Conservation (phyloP, 2,329 filamentous ascomycete genomes). For the Penicillium hesseltinei region DNA sequence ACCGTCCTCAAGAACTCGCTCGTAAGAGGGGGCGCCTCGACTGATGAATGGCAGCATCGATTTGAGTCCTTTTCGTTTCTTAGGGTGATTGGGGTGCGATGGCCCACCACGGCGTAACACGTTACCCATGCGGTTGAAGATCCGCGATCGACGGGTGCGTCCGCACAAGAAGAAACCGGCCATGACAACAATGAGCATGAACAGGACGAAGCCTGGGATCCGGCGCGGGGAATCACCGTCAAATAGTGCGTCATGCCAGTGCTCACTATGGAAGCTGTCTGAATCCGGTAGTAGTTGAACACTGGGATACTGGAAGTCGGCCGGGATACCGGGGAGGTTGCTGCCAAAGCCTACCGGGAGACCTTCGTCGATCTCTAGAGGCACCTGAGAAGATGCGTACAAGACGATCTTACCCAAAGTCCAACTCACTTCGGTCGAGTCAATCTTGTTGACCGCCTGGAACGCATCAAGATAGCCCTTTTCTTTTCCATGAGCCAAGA, state of each 20-base stretch:
- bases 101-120: conserved; percentile 32
- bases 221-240: conserved; percentile 65
- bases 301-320: conserved; percentile 77
- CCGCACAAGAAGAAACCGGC: conserved; percentile 73
- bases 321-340: conserved; percentile 67
- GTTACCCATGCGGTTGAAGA: conserved; percentile 56
- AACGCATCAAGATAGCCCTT: conserved; percentile 82
- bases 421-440: conserved; percentile 92
- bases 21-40: conserved; percentile 58
- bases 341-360: conserved; percentile 90
- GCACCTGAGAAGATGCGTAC: conserved; percentile 86
- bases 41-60: conserved; percentile 46
- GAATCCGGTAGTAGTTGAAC: conserved; percentile 36
- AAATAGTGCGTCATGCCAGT: conserved; percentile 64
- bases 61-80: conserved; percentile 63
- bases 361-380: conserved; percentile 57
- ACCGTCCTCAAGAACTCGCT: conserved; percentile 81
- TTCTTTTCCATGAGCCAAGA: conserved; percentile 65
- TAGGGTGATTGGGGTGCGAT: conserved; percentile 32
- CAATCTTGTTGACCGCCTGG: conserved; percentile 88
- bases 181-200: conserved; percentile 69
- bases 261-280: conserved; percentile 43
- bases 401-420: conserved; percentile 95
- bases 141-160: conserved; percentile 66
- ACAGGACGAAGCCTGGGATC: conserved; percentile 71